phyloP scores from a whole-genome alignment of 1,284 basidiomycete genomes.

The Tilletia setariae region DNA sequence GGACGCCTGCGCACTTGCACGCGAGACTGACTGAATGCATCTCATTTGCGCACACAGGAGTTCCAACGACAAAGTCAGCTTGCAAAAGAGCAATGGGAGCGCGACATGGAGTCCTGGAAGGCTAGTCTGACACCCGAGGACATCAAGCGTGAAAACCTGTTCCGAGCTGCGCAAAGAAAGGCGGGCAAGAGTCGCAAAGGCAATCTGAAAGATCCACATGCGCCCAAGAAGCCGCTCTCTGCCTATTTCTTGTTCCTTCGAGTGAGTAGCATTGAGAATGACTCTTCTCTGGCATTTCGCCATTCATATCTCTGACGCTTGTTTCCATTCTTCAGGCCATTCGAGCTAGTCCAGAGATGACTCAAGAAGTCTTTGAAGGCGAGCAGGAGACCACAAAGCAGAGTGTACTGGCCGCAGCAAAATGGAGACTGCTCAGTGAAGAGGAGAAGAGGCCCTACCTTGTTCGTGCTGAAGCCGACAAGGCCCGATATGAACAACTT shows the following conservation, averaged over 20 bases:
- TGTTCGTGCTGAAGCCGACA: conserved; percentile 46
- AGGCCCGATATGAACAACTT: conserved; percentile 43
- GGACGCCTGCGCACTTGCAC: neutral
- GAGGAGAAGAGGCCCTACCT: conserved; percentile 66
- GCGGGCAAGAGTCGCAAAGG: conserved; percentile 87
- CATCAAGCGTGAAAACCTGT: conserved; percentile 87
- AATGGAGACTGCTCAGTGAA: conserved; percentile 86
- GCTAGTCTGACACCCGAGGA: conserved; percentile 86
- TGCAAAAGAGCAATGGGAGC: conserved; percentile 75
- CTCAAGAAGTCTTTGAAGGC: conserved; percentile 76
- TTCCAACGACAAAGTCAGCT: conserved; percentile 64
- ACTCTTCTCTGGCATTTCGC: neutral
- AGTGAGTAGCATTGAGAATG: conserved; percentile 61
- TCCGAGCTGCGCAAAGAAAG: conserved; percentile 84
- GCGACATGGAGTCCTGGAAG: conserved; percentile 79
- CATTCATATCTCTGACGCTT: neutral
- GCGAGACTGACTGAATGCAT: conserved; percentile 48
- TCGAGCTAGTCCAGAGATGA: conserved; percentile 44
- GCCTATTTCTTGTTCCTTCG: conserved; percentile 95
- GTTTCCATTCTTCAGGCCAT: conserved; percentile 28
- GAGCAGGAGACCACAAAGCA: conserved; percentile 92
- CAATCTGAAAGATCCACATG: conserved; percentile 94
- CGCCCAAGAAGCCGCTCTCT: conserved; percentile 88
- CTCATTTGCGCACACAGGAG: conserved; percentile 18
- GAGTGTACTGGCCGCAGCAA: conserved; percentile 84